phyloP scores from a whole-genome alignment of 106 monocot genomes.

The Dendrobium catenatum region DNA sequence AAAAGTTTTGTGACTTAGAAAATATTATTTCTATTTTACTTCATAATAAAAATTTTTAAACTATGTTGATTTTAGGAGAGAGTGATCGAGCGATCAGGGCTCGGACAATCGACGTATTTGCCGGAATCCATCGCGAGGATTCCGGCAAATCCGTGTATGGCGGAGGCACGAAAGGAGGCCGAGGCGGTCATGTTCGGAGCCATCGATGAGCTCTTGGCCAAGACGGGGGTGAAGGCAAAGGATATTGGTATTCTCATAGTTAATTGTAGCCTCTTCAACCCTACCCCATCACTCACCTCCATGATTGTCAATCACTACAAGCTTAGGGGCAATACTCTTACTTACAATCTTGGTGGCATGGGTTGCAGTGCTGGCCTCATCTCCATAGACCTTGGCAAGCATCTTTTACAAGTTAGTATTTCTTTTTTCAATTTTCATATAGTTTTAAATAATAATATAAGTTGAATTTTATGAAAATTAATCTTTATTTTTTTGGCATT shows the following conservation, averaged over 20 bases:
- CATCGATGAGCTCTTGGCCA: conserved; percentile 14
- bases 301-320: conserved; percentile 24
- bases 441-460: too few relatives aligned
- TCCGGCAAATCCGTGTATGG: conserved; percentile 20
- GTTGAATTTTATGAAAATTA: too few relatives aligned
- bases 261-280: conserved; percentile 21
- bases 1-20: background rate
- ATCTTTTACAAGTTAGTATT: conserved; percentile 10
- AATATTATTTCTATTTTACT: background rate
- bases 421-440: too few relatives aligned
- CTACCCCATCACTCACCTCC: conserved; percentile 20
- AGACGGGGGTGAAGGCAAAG: conserved; percentile 17
- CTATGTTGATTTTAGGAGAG: background rate
- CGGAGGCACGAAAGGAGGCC: conserved; percentile 24
- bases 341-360: conserved; percentile 31
- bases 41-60: background rate
- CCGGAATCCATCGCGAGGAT: conserved; percentile 14
- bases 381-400: conserved; percentile 21
- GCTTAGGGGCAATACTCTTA: conserved; percentile 14
- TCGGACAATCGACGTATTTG: conserved; percentile 12
- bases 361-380: conserved; percentile 38
- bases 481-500: too few relatives aligned
- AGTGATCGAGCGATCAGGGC: conserved; percentile 19
- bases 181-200: conserved; percentile 17
- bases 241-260: conserved; percentile 22